phyloP scores from a whole-genome alignment of 1,284 basidiomycete genomes.

The Ustilago loliicola region DNA sequence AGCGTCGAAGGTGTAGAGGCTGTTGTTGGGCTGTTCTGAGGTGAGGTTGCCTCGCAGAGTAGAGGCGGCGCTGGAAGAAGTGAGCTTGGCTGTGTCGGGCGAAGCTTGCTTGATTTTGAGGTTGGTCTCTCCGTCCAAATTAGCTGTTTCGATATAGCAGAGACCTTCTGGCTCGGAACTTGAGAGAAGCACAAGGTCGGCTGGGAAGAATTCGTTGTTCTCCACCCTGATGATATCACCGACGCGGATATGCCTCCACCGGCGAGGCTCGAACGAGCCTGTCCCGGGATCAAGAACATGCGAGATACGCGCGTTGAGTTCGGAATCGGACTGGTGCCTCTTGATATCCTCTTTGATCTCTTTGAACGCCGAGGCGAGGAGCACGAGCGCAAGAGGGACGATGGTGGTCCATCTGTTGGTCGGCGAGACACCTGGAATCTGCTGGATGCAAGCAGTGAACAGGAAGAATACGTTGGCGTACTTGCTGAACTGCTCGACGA shows the following conservation, averaged over 20 bases:
- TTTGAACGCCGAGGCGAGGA: slow-evolving; percentile 96
- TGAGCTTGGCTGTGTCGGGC: slow-evolving; percentile 82
- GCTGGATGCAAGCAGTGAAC: slow-evolving; percentile 97
- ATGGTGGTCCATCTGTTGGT: slow-evolving; percentile 97
- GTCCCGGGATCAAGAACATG: slow-evolving; percentile 80
- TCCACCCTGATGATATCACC: slow-evolving; percentile 93
- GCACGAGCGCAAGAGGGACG: slow-evolving; percentile 86
- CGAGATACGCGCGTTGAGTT: slow-evolving; percentile 86
- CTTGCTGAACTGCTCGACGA: slow-evolving; percentile 94
- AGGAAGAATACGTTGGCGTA: slow-evolving; percentile 99
- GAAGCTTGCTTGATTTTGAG: slow-evolving; percentile 98
- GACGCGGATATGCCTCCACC: slow-evolving; percentile 90
- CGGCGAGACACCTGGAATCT: slow-evolving; percentile 97
- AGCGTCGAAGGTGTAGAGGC: slow-evolving; percentile 93
- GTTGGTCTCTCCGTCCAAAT: slow-evolving; percentile 98
- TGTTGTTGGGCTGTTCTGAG: slow-evolving; percentile 97
- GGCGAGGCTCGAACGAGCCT: slow-evolving; percentile 79
- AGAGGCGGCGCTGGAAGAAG: slow-evolving; percentile 81
- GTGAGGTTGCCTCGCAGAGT: slow-evolving; percentile 84
- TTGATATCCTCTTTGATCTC: slow-evolving; percentile 96
- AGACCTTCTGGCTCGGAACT: slow-evolving; percentile 96
- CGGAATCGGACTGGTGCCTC: slow-evolving; percentile 93
- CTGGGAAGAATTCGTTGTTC: slow-evolving; percentile 94
- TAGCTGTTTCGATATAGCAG: slow-evolving; percentile 97
- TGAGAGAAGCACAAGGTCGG: slow-evolving; percentile 88